Conservation (phyloP, 805 yeast species). For the Clavispora fructus region DNA sequence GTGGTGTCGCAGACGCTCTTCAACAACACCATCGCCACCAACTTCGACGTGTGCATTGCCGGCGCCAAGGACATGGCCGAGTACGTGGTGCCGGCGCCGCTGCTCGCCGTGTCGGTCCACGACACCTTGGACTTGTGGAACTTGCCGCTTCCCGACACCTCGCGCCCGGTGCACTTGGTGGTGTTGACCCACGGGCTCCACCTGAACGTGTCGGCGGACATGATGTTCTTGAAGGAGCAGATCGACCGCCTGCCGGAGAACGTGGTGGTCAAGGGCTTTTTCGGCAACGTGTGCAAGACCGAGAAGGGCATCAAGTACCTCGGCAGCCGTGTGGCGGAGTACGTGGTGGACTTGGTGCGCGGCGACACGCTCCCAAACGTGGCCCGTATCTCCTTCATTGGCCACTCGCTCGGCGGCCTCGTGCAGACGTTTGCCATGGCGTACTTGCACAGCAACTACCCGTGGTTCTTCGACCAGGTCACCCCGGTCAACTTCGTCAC, state of each 20-base stretch:
- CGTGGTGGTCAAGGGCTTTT: constrained; percentile 75
- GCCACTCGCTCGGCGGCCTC: constrained; percentile 92
- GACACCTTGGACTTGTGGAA: constrained; percentile 76
- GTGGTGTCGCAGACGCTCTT: constrained; percentile 77
- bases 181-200: constrained; percentile 89
- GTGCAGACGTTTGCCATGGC: constrained; percentile 89
- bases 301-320: constrained; percentile 82
- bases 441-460: constrained; percentile 61
- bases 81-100: constrained; percentile 20
- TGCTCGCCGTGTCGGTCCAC: constrained; percentile 45
- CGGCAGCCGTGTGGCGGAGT: constrained; percentile 78
- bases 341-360: constrained; percentile 51
- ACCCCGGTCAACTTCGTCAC: constrained; percentile 77
- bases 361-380: constrained; percentile 39
- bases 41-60: constrained; percentile 58
- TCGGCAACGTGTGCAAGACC: constrained; percentile 81
- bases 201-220: constrained; percentile 84
- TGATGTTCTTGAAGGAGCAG: constrained; percentile 80
- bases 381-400: constrained; percentile 73
- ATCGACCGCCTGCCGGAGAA: constrained; percentile 62
- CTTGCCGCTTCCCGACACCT: constrained; percentile 44
- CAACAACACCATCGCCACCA: constrained; percentile 59
- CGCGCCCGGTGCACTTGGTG: constrained; percentile 72
- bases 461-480: constrained; percentile 60
- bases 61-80: constrained; percentile 35